Evolutionary conservation across 2,329 filamentous ascomycete species (phyloP), one percentile per base, ranked within the genome.

Genomic region (Colletotrichum plurivorum): DNA sequence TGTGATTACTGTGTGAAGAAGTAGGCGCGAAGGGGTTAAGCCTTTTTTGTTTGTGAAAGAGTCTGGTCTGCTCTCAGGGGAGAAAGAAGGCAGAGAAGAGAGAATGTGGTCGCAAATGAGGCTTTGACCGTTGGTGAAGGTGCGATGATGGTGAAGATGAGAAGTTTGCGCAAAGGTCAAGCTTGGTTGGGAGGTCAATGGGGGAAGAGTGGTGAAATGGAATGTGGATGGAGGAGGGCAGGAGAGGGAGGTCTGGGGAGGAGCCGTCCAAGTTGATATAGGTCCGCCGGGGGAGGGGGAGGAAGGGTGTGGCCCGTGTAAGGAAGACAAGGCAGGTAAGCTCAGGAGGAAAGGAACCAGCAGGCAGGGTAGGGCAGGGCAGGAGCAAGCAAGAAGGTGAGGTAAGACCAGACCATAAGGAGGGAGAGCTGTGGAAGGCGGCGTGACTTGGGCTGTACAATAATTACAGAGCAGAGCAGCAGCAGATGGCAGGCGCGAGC

Each of bases 241-340:
- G 55, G 36, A n/a, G 43, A 31, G 2, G 9, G 31, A 56, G 36
- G 55, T 59, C 7, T 18, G 39, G 56, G 49, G 22, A 60, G 45
- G 62, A 57, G 62, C 56, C 51, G 55, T 52, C 22, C 62, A 69
- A 69, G 62, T 69, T 69, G 66, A 69, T 69, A 69, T 69, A 69
- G 55, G 62, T 61, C 49, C 15, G 45, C 56, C 27, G 55, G 31
- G 66, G 66, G 45, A 61, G 49, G 55, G 66, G 66, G 55, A 57
- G 56, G 48, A 27, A 61, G 45, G 51, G 62, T 16, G 55, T 69
- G 66, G 66, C 63, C 66, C 43, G 55, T 69, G 66, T 69, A 53
- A 43, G 20, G 41, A 46, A 46, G 45, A 6, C 45, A 63, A 58
- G 45, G 31, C 31, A 36, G 41, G 41, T 43, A 43, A 43, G 41